Conservation (phyloP, 352 stramenopile genomes). For the Phytophthora quininea region DNA sequence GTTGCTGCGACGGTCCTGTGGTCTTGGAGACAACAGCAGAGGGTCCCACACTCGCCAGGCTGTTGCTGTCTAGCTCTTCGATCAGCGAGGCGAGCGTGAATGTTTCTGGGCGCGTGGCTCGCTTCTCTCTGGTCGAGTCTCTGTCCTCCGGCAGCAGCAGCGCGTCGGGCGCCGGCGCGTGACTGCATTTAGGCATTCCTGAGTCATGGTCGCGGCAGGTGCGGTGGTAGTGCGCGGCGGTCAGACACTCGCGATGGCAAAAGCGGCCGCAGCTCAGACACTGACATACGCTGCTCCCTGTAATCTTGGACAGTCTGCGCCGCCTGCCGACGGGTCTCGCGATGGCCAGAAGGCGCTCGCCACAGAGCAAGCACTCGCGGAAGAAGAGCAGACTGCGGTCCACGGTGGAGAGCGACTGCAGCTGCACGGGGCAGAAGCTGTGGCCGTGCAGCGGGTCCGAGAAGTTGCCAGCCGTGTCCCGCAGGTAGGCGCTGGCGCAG, state of each 20-base stretch:
- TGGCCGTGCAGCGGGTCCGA: constrained; percentile 63
- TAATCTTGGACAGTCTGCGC: not conserved
- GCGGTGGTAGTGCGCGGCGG: constrained; percentile 52
- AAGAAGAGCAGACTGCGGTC: constrained; percentile 71
- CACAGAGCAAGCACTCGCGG: constrained; percentile 61
- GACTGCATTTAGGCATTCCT: constrained; percentile 41
- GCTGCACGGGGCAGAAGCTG: constrained; percentile 52
- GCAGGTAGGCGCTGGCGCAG: constrained; percentile 45
- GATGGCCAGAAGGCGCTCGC: constrained; percentile 52
- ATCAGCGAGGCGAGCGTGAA: constrained; percentile 46
- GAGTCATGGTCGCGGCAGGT: constrained; percentile 42
- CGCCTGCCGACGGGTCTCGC: not conserved
- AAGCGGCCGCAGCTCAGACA: constrained; percentile 62
- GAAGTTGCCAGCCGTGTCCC: constrained; percentile 41
- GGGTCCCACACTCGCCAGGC: constrained; percentile 9
- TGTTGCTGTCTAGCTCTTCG: constrained; percentile 38
- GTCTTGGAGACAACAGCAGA: constrained; percentile 1
- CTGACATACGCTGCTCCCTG: constrained; percentile 41
- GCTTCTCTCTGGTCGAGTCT: constrained; percentile 8
- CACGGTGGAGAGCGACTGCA: constrained; percentile 41
- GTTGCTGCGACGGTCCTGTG: constrained; percentile 18
- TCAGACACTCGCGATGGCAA: constrained; percentile 62
- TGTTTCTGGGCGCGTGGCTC: constrained; percentile 8
- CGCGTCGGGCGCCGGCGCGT: constrained; percentile 16
- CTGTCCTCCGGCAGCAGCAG: constrained; percentile 22